phyloP scores from a whole-genome alignment of 441 rosid species.

The Brassica hybrid region DNA sequence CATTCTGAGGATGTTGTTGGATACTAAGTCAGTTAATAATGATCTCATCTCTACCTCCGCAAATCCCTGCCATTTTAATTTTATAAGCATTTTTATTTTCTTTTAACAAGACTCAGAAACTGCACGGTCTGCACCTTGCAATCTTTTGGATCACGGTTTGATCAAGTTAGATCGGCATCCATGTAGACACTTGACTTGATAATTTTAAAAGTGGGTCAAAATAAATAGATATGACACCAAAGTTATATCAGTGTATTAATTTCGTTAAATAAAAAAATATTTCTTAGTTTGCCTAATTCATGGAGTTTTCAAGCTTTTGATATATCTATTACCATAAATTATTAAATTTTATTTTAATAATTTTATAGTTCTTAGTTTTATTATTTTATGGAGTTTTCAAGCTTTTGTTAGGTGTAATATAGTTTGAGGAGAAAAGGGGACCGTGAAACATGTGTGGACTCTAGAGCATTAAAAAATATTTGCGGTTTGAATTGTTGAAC shows the following conservation, averaged over 20 bases:
- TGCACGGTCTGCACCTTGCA: neutral
- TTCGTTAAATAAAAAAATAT: neutral
- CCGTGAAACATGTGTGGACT: no score
- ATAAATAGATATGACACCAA: neutral
- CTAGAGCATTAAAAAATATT: no score
- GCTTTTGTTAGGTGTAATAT: no score
- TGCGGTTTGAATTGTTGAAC: no score
- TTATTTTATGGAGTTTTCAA: no score
- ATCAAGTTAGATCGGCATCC: neutral
- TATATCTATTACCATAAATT: neutral
- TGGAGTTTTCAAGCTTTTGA: neutral
- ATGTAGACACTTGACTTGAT: neutral
- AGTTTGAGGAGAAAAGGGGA: no score
- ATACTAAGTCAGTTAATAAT: conserved; percentile 22
- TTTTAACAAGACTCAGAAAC: neutral
- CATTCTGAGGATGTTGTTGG: conserved; percentile 37
- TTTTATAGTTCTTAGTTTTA: no score
- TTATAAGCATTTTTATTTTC: neutral
- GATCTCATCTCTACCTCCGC: conserved; percentile 30
- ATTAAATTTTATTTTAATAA: no score
- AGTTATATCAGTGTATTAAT: neutral
- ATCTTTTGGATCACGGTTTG: neutral
- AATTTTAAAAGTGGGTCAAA: neutral
- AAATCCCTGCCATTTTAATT: conserved; percentile 11
- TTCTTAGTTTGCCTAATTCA: neutral